Evolutionary conservation across 164 flowering plant genomes (phyloP).

Genomic region (Saururus chinensis): DNA sequence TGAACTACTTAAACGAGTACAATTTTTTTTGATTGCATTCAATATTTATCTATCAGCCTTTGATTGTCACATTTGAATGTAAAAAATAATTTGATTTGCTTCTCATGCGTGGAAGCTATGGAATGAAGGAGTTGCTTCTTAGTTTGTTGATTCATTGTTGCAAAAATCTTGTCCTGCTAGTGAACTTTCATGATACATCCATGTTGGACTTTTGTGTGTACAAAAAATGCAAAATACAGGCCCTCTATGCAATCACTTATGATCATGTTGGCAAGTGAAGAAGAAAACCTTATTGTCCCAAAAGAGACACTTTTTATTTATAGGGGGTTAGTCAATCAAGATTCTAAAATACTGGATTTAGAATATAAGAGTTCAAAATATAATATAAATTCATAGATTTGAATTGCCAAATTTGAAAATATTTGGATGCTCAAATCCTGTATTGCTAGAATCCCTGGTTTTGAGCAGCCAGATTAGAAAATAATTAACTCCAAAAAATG

Average conservation of each 20-base stretch:
- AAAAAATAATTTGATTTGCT: neutral
- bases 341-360: no score
- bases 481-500: no score
- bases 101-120: conserved; percentile 9
- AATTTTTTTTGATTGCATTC: neutral
- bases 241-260: conserved; percentile 6
- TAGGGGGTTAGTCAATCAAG: no score
- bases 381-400: no score
- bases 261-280: no score
- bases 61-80: neutral
- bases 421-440: no score
- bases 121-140: conserved; percentile 2
- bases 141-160: conserved; percentile 6
- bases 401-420: no score
- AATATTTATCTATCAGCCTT: neutral
- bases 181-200: conserved; percentile 7
- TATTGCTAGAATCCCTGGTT: no score
- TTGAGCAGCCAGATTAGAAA: no score
- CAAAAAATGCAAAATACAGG: conserved; percentile 7
- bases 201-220: conserved; percentile 9
- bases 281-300: neutral
- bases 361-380: no score
- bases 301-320: no score
- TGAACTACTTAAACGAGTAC: conserved; percentile 4
- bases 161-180: neutral